Percentiles rank a stretch among this genome's conserved stretches.
These are phyloP conservation scores for Oryza brachyantha DNA, from an alignment of 176 grass and related monocot genomes.

Conservation along the genomic window DNA sequence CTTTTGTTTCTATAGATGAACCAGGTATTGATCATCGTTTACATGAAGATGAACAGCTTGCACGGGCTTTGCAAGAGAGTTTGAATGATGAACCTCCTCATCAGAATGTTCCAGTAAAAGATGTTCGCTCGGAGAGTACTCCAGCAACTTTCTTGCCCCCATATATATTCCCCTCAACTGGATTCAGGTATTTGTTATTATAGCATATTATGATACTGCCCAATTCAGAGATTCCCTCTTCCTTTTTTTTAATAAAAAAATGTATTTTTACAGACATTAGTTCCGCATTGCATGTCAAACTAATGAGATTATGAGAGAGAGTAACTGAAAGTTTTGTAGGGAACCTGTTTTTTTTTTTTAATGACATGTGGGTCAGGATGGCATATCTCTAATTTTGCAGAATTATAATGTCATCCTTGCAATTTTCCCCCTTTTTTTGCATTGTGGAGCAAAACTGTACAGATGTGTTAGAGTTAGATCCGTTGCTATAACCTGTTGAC, in stretches of 20 bases:
- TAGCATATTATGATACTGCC: constrained; percentile 28
- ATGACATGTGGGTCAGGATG: no score
- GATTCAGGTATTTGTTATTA: constrained; percentile 53
- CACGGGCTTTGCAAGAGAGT: constrained; percentile 84
- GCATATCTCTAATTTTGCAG: no score
- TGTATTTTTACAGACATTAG: constrained; percentile 2
- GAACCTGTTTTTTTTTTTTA: neutral
- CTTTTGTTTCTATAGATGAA: constrained; percentile 30
- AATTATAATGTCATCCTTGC: no score
- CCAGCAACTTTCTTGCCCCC: constrained; percentile 36
- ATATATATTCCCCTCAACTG: constrained; percentile 38
- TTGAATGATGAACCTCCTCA: constrained; percentile 59
- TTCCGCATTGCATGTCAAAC: constrained; percentile 16
- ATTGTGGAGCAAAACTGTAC: neutral
- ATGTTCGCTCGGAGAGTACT: constrained; percentile 37
- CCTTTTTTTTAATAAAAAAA: no score
- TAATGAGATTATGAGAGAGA: constrained; percentile 2
- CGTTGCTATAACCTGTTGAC: neutral
- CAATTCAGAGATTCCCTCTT: no score
- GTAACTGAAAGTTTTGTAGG: neutral
- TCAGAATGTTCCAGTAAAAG: constrained; percentile 36
- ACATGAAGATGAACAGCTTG: constrained; percentile 82
- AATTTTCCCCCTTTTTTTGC: no score
- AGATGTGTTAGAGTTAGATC: constrained; percentile 17
- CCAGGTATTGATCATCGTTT: constrained; percentile 37